A percentile compares a stretch with the other conserved stretches of the same genome.
Evolutionary conservation across 768 basidiomycete genomes (phyloP).

Genomic region (Pulveroboletus ravenelii): DNA sequence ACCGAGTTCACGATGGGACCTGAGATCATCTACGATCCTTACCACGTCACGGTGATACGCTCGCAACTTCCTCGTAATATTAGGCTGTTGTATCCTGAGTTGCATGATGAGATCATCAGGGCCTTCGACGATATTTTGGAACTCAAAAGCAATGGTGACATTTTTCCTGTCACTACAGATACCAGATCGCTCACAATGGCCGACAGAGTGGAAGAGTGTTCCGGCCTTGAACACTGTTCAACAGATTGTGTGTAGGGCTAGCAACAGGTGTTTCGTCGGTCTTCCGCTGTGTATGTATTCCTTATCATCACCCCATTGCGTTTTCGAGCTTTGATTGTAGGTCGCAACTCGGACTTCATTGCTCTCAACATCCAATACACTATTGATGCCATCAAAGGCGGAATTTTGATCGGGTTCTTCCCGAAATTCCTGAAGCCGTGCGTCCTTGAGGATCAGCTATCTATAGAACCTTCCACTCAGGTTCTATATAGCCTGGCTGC

Average conservation of each 20-base stretch:
- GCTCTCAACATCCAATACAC: conserved; percentile 25
- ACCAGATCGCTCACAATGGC: neutral
- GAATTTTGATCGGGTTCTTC: conserved; percentile 21
- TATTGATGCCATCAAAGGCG: neutral
- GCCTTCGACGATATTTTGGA: conserved; percentile 38
- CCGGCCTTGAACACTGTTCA: conserved; percentile 25
- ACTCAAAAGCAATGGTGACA: conserved; percentile 10
- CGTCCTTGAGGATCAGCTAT: neutral
- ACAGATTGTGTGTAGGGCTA: conserved; percentile 37
- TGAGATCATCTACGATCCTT: conserved; percentile 24
- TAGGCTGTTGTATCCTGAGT: conserved; percentile 32
- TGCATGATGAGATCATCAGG: conserved; percentile 40
- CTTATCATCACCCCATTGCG: neutral
- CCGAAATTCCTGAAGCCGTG: conserved; percentile 34
- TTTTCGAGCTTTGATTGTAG: conserved; percentile 18
- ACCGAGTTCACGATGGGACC: conserved; percentile 33
- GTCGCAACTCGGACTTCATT: conserved; percentile 35
- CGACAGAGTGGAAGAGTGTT: conserved; percentile 38
- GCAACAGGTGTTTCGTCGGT: conserved; percentile 48
- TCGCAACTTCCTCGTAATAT: conserved; percentile 36
- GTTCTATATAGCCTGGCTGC: conserved; percentile 14
- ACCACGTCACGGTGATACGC: conserved; percentile 27
- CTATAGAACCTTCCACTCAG: too few species aligned
- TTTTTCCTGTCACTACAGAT: neutral
- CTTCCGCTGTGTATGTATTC: conserved; percentile 37